phyloP scores from a whole-genome alignment of 768 basidiomycete species.

The Rickenella mellea region DNA sequence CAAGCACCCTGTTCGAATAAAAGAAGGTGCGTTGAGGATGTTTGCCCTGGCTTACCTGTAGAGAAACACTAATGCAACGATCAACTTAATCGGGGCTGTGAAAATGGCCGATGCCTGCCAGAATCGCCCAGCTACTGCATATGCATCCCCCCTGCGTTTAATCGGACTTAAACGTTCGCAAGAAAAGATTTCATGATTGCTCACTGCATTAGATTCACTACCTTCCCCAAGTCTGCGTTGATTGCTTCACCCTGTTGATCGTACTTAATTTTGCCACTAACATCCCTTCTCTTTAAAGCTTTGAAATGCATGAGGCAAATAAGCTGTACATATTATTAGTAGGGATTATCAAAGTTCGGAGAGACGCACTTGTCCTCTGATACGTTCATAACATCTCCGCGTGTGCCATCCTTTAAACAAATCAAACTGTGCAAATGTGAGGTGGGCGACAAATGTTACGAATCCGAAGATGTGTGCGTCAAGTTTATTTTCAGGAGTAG shows the following conservation, averaged over 20 bases:
- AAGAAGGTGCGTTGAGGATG: background rate
- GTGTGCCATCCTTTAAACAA: slow-evolving; percentile 59
- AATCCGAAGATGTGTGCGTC: slow-evolving; percentile 53
- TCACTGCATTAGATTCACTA: slow-evolving; percentile 69
- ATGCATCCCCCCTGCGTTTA: slow-evolving; percentile 50
- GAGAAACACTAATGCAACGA: slow-evolving; percentile 60
- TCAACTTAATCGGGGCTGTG: slow-evolving; percentile 50
- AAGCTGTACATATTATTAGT: slow-evolving; percentile 17
- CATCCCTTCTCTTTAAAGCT: slow-evolving; percentile 49
- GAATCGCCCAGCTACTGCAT: slow-evolving; percentile 60
- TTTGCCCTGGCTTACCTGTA: slow-evolving; percentile 42
- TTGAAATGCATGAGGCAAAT: slow-evolving; percentile 67
- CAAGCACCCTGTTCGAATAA: slow-evolving; percentile 43
- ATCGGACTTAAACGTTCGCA: background rate
- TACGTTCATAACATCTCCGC: slow-evolving; percentile 61
- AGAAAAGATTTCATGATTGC: slow-evolving; percentile 15
- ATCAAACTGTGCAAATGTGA: slow-evolving; percentile 62
- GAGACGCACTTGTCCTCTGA: slow-evolving; percentile 39
- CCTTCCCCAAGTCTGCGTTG: slow-evolving; percentile 55
- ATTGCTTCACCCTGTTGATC: slow-evolving; percentile 23
- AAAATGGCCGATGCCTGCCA: slow-evolving; percentile 66
- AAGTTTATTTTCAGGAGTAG: background rate
- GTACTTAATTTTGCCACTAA: slow-evolving; percentile 35
- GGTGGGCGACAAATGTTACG: slow-evolving; percentile 48
- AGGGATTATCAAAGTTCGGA: background rate